phyloP scores from a whole-genome alignment of 2,329 filamentous ascomycete species.

The Hypoxylon sp. region DNA sequence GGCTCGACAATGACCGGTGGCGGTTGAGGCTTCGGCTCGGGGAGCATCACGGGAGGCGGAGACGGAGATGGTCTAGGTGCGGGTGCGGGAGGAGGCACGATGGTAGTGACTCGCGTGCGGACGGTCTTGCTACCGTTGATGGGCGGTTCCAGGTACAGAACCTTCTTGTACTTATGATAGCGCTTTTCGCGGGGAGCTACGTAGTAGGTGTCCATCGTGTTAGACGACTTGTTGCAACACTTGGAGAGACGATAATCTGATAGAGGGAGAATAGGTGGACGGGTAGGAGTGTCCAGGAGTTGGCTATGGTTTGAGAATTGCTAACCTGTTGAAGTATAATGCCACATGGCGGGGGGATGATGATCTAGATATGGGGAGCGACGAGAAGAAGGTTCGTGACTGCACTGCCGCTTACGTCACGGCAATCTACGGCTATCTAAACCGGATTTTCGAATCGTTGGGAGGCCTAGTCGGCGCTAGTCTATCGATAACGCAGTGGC shows the following conservation, averaged over 20 bases:
- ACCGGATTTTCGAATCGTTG: slow-evolving; percentile 43
- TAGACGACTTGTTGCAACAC: slow-evolving; percentile 38
- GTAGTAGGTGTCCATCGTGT: slow-evolving; percentile 53
- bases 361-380: slow-evolving; percentile 45
- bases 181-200: slow-evolving; percentile 55
- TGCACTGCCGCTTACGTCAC: slow-evolving; percentile 45
- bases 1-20: slow-evolving; percentile 47
- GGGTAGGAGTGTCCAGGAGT: slow-evolving; percentile 6
- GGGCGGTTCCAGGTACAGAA: slow-evolving; percentile 60
- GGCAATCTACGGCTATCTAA: slow-evolving; percentile 38
- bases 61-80: slow-evolving; percentile 52
- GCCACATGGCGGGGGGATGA: slow-evolving; percentile 49
- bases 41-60: slow-evolving; percentile 37
- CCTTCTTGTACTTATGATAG: slow-evolving; percentile 58
- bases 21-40: slow-evolving; percentile 46
- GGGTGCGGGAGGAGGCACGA: slow-evolving; percentile 53
- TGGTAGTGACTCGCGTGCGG: slow-evolving; percentile 58
- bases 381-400: slow-evolving; percentile 29
- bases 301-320: slow-evolving; percentile 12
- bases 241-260: slow-evolving; percentile 15
- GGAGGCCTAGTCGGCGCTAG: slow-evolving; percentile 7
- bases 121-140: slow-evolving; percentile 56
- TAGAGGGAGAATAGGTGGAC: slow-evolving; percentile 17
- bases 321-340: slow-evolving; percentile 53
- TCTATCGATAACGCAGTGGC: slow-evolving; percentile 40